phyloP scores from a whole-genome alignment of 2,329 filamentous ascomycete species.

The Xylariales sp. region DNA sequence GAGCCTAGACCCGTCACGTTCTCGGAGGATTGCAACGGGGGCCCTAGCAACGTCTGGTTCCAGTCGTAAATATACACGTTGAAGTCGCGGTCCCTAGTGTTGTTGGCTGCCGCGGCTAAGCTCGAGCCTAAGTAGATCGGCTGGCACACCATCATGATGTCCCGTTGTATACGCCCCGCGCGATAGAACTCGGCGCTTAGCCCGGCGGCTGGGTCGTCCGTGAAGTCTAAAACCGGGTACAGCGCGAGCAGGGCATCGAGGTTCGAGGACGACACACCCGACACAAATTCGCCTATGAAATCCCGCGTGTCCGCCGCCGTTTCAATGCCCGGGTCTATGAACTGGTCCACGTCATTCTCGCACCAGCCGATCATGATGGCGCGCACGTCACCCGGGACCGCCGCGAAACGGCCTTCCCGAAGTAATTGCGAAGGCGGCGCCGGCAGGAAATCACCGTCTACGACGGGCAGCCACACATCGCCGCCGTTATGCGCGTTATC shows the following conservation, averaged over 20 bases:
- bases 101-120: slow-evolving; percentile 31
- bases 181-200: slow-evolving; percentile 46
- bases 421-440: slow-evolving; percentile 37
- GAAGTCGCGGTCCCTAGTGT: too few species aligned
- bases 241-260: slow-evolving; percentile 38
- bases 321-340: slow-evolving; percentile 34
- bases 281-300: slow-evolving; percentile 36
- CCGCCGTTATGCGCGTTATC: slow-evolving; percentile 36
- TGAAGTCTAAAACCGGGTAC: slow-evolving; percentile 46
- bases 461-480: slow-evolving; percentile 45
- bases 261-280: slow-evolving; percentile 27
- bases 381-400: too few species aligned
- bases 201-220: slow-evolving; percentile 29
- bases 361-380: slow-evolving; percentile 39
- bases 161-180: slow-evolving; percentile 42
- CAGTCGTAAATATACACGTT: slow-evolving; percentile 47
- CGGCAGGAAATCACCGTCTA: slow-evolving; percentile 47
- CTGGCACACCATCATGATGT: slow-evolving; percentile 47
- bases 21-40: slow-evolving; percentile 30
- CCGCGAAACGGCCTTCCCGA: slow-evolving; percentile 34
- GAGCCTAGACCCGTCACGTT: slow-evolving; percentile 36
- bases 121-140: slow-evolving; percentile 37
- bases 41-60: slow-evolving; percentile 50
- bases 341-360: slow-evolving; percentile 39
- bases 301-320: slow-evolving; percentile 33